Evolutionary conservation across 192 early-diverging fungal genomes (phyloP).

Genomic region (Geranomyces michiganensis): DNA sequence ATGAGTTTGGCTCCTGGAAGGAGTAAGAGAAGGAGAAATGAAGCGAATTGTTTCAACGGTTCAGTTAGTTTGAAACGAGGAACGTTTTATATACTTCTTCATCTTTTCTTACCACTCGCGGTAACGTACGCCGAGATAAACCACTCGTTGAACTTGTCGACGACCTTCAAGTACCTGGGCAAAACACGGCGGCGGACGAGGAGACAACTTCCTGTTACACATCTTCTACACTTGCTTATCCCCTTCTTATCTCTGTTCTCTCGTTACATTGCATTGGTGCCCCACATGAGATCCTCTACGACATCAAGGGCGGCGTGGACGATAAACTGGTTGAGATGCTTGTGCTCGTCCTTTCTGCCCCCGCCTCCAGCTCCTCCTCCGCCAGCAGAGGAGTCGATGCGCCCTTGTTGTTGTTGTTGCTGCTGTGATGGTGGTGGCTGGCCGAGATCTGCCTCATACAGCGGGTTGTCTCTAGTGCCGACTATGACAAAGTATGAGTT

Average conservation of each 20-base stretch:
- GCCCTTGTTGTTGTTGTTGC: neutral
- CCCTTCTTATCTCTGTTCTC: neutral
- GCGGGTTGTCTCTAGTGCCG: slow-evolving; percentile 90
- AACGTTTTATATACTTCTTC: no score
- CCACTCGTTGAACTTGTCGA: slow-evolving; percentile 96
- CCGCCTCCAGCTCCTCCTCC: no score
- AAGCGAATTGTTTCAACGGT: neutral
- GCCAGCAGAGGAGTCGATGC: no score
- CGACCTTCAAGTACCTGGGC: slow-evolving; percentile 84
- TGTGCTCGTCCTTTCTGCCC: slow-evolving; percentile 74
- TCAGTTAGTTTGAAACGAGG: neutral
- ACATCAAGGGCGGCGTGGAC: slow-evolving; percentile 95
- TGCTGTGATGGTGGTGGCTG: slow-evolving; percentile 4
- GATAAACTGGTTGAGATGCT: slow-evolving; percentile 95
- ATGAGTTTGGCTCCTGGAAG: slow-evolving; percentile 77
- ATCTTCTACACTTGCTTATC: no score
- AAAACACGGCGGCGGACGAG: no score
- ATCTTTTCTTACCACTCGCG: slow-evolving; percentile 72
- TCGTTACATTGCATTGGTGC: slow-evolving; percentile 75
- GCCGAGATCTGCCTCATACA: slow-evolving; percentile 93
- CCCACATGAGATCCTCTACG: slow-evolving; percentile 94
- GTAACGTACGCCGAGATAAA: slow-evolving; percentile 90
- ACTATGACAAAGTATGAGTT: slow-evolving; percentile 87
- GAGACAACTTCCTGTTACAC: no score
- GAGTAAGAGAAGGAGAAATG: neutral